Evolutionary conservation across 23 red algal species (phyloP).

Genomic region (Gracilariopsis chorda): DNA sequence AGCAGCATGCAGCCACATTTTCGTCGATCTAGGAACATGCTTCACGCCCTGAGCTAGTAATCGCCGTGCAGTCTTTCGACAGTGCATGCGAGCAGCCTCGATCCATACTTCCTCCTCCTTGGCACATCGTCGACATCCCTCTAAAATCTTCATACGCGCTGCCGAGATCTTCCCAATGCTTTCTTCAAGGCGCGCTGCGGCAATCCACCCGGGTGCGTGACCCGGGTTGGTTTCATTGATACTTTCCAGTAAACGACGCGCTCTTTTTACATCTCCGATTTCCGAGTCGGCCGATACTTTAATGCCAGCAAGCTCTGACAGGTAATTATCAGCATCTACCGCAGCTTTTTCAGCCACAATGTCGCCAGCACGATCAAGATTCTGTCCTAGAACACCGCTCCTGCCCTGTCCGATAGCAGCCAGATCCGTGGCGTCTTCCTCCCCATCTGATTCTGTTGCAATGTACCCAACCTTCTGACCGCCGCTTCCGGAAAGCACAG

Average conservation of each 20-base stretch:
- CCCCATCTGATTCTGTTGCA: constrained; percentile 22
- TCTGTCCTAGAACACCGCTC: constrained; percentile 55
- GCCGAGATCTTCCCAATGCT: constrained; percentile 49
- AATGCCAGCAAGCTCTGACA: constrained; percentile 66
- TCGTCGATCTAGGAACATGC: constrained; percentile 57
- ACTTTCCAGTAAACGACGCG: constrained; percentile 58
- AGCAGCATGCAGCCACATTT: constrained; percentile 80
- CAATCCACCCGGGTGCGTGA: constrained; percentile 92
- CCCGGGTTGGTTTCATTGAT: constrained; percentile 69
- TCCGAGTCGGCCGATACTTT: constrained; percentile 14
- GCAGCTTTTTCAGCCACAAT: constrained; percentile 25
- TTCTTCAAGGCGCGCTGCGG: constrained; percentile 85
- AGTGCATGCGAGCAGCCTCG: constrained; percentile 74
- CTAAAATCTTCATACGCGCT: constrained; percentile 59
- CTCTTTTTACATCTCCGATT: constrained; percentile 78
- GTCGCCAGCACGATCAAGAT: constrained; percentile 56
- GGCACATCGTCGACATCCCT: constrained; percentile 74
- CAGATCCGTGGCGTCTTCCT: constrained; percentile 61
- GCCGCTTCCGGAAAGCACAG: constrained; percentile 32
- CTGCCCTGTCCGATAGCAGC: constrained; percentile 68
- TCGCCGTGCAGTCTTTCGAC: constrained; percentile 21
- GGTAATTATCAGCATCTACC: constrained; percentile 72
- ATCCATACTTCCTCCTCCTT: constrained; percentile 84
- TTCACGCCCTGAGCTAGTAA: constrained; percentile 78
- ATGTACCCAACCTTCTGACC: constrained; percentile 16